Conservation (phyloP, 1,284 basidiomycete species). For the Anthracocystis setariae region DNA sequence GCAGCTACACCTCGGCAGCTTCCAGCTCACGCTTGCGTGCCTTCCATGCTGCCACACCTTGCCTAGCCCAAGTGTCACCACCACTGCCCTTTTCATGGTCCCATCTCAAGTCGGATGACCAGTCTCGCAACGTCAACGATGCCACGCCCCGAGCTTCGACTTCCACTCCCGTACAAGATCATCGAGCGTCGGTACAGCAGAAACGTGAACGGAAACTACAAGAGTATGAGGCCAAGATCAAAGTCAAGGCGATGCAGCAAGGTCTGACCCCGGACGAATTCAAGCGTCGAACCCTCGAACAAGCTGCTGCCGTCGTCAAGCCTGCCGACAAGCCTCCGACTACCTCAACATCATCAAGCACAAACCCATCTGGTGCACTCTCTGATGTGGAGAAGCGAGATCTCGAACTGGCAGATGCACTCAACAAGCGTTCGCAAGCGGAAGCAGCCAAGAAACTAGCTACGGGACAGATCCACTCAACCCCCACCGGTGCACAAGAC, state of each 20-base stretch:
- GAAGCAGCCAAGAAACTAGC: constrained; percentile 52
- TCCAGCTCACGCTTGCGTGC: constrained; percentile 18
- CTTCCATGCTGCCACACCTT: constrained; percentile 14
- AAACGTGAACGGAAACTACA: constrained; percentile 55
- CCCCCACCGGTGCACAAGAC: constrained; percentile 34
- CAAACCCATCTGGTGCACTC: background rate
- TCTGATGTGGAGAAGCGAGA: constrained; percentile 50
- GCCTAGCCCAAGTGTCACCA: constrained; percentile 31
- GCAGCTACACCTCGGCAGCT: constrained; percentile 1
- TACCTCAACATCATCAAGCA: no score
- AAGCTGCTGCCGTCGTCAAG: constrained; percentile 18
- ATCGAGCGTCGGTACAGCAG: constrained; percentile 26
- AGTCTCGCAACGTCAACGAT: constrained; percentile 5
- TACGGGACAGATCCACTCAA: constrained; percentile 30
- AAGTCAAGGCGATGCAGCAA: constrained; percentile 58
- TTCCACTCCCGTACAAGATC: constrained; percentile 9
- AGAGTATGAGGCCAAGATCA: constrained; percentile 61
- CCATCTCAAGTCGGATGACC: constrained; percentile 28
- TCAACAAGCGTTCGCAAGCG: constrained; percentile 31
- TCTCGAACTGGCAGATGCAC: constrained; percentile 34
- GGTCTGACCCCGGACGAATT: constrained; percentile 54
- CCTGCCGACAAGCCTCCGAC: background rate
- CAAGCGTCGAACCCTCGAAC: constrained; percentile 22
- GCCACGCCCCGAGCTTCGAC: background rate
- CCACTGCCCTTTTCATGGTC: constrained; percentile 42